A percentile compares a stretch with the other conserved stretches of the same genome.
phyloP scores from a whole-genome alignment of 208 protist species.

The Borovskyia barvae region DNA sequence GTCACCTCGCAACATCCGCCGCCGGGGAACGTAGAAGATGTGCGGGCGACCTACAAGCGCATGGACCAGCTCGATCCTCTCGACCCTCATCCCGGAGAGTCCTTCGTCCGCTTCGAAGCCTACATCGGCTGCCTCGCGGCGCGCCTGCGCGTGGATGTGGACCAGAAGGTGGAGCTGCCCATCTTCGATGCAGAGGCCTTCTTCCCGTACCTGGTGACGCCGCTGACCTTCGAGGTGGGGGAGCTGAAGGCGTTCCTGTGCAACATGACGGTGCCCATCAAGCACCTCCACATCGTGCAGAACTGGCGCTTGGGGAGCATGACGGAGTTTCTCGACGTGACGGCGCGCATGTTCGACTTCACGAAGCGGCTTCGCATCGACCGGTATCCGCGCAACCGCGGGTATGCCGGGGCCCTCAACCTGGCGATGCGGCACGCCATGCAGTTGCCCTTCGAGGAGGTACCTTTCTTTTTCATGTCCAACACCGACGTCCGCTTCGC shows the following conservation, averaged over 20 bases:
- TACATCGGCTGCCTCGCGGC: constrained; percentile 20
- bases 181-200: background rate
- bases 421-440: constrained; percentile 23
- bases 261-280: constrained; percentile 11
- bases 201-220: constrained; percentile 7
- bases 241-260: constrained; percentile 19
- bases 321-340: constrained; percentile 12
- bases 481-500: constrained; percentile 20
- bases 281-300: constrained; percentile 17
- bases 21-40: too few relatives aligned
- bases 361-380: constrained; percentile 26
- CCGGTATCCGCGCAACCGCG: constrained; percentile 9
- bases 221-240: constrained; percentile 10
- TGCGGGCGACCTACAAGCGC: too few relatives aligned
- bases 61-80: too few relatives aligned
- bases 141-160: constrained; percentile 12
- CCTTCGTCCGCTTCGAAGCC: background rate
- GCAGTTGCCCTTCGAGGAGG: constrained; percentile 14
- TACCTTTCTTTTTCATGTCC: constrained; percentile 18
- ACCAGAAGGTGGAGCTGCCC: constrained; percentile 10
- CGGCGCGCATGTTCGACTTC: constrained; percentile 20
- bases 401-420: constrained; percentile 18
- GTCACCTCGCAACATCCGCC: too few relatives aligned
- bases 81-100: background rate
- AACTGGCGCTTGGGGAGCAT: constrained; percentile 8